Conservation (phyloP, 345 rosid species). For the Pistacia vera region DNA sequence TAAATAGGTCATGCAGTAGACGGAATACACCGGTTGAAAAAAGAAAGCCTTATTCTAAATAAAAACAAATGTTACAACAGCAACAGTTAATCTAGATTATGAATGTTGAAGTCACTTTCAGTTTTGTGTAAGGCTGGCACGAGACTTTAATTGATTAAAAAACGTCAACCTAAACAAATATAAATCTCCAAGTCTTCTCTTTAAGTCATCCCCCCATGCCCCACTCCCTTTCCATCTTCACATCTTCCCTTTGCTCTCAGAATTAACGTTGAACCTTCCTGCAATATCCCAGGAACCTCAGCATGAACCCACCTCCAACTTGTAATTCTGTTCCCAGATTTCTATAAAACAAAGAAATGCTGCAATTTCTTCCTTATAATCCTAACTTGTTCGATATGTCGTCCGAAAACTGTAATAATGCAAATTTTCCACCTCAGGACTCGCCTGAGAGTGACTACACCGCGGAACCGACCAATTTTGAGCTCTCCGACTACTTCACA, state of each 20-base stretch:
- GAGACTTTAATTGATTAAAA: too few species aligned
- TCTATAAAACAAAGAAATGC: background rate
- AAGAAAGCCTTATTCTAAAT: too few species aligned
- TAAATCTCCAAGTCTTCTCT: background rate
- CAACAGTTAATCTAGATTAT: too few species aligned
- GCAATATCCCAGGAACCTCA: slow-evolving; percentile 36
- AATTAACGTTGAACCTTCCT: slow-evolving; percentile 44
- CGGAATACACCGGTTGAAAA: too few species aligned
- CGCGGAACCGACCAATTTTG: slow-evolving; percentile 39
- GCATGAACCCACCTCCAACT: slow-evolving; percentile 30
- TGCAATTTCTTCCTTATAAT: too few species aligned
- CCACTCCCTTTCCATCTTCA: slow-evolving; percentile 2
- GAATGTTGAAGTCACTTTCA: too few species aligned
- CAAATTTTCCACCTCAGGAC: slow-evolving; percentile 15
- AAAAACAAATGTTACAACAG: too few species aligned
- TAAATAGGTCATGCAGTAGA: too few species aligned
- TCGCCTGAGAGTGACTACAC: slow-evolving; percentile 38
- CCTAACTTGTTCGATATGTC: too few species aligned
- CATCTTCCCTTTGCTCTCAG: background rate
- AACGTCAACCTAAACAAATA: too few species aligned
- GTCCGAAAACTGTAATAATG: slow-evolving; percentile 21
- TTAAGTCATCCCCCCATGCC: slow-evolving; percentile 19
- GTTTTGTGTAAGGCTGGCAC: too few species aligned
- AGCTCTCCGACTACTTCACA: slow-evolving; percentile 48
- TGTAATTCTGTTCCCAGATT: too few species aligned